phyloP scores from a whole-genome alignment of 179 eudicot species.

The Carnegiea gigantea region DNA sequence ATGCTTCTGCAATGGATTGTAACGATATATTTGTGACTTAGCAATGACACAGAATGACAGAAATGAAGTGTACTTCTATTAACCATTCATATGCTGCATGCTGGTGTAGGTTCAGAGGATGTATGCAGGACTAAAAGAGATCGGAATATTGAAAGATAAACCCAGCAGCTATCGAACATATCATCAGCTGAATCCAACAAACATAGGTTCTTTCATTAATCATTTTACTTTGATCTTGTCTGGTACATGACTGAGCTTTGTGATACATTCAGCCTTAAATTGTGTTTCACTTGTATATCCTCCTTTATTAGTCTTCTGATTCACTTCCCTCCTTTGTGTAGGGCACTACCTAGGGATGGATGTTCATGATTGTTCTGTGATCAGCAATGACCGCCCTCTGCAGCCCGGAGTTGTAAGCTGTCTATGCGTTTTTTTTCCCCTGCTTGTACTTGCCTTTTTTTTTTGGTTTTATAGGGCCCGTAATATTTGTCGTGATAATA shows the following conservation, averaged over 20 bases:
- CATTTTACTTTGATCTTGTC: constrained; percentile 5
- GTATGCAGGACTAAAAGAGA: constrained; percentile 63
- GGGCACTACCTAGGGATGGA: constrained; percentile 98
- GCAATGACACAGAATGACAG: constrained; percentile 1
- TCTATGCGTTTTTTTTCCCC: not conserved
- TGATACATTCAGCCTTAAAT: not conserved
- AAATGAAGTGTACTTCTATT: not conserved
- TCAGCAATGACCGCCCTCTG: constrained; percentile 68
- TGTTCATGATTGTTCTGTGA: constrained; percentile 83
- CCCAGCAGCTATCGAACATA: constrained; percentile 43
- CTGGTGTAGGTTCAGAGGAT: constrained; percentile 62
- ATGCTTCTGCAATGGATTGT: not conserved
- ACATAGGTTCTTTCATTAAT: constrained; percentile 54
- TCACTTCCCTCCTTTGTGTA: constrained; percentile 24
- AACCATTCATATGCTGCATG: constrained; percentile 4
- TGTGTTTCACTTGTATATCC: not conserved
- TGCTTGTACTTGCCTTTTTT: not conserved
- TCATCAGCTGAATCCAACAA: constrained; percentile 86
- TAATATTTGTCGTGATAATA: not conserved
- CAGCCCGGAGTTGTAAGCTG: constrained; percentile 85
- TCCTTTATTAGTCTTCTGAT: constrained; percentile 1
- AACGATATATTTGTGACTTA: not conserved
- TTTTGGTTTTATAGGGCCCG: too few relatives aligned
- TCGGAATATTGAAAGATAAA: constrained; percentile 65
- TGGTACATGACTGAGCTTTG: not conserved